Conservation (phyloP, 2,329 filamentous ascomycete species). For the Fusarium vanettenii region DNA sequence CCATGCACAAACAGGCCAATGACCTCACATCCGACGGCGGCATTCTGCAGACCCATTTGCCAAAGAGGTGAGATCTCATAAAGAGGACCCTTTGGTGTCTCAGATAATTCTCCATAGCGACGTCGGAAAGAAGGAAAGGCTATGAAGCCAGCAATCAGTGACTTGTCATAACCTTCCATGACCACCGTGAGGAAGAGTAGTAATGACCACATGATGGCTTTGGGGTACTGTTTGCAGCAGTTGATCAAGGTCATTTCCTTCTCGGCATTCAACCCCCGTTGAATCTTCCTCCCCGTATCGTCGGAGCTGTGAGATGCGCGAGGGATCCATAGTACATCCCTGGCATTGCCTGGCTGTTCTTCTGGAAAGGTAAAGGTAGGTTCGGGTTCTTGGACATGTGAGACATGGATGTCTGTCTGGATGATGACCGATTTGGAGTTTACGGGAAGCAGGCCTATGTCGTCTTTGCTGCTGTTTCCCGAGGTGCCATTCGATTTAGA, state of each 20-base stretch:
- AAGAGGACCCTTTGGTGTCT: conserved; percentile 40
- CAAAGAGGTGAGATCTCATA: conserved; percentile 47
- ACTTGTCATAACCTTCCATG: conserved; percentile 43
- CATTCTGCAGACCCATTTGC: conserved; percentile 40
- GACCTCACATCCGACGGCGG: conserved; percentile 34
- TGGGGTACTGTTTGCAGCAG: conserved; percentile 38
- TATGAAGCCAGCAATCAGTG: conserved; percentile 34
- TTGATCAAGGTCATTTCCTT: conserved; percentile 33
- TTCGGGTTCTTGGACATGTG: conserved; percentile 15
- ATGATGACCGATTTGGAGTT: conserved; percentile 27
- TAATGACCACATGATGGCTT: conserved; percentile 39
- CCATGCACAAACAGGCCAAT: conserved; percentile 57
- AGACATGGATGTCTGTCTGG: conserved; percentile 26
- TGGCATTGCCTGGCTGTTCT: conserved; percentile 21
- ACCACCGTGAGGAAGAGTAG: conserved; percentile 40
- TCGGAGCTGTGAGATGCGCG: conserved; percentile 35
- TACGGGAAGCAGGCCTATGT: conserved; percentile 31
- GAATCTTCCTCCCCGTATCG: conserved; percentile 32
- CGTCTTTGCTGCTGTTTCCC: conserved; percentile 34
- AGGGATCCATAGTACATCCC: conserved; percentile 35
- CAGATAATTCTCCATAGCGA: conserved; percentile 44
- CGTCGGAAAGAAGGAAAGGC: conserved; percentile 36
- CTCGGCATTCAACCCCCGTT: conserved; percentile 31
- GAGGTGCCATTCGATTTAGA: conserved; percentile 25
- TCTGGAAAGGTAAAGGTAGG: conserved; percentile 24